Conservation (phyloP, 306 rosid species). For the Inga leiocalycina region DNA sequence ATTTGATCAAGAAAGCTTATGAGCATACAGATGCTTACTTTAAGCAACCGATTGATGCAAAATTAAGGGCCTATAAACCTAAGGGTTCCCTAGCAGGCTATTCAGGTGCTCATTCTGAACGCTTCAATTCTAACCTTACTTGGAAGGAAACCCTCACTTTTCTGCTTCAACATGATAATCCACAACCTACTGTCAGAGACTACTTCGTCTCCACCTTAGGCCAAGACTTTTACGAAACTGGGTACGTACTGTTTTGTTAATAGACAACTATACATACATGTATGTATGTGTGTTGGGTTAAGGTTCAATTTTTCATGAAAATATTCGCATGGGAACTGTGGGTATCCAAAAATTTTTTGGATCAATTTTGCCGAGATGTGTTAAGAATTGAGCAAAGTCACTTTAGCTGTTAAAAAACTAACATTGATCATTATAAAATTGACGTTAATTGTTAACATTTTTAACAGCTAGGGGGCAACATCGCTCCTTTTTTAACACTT, state of each 20-base stretch:
- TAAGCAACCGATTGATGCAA: constrained; percentile 50
- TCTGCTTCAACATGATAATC: constrained; percentile 31
- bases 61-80: constrained; percentile 30
- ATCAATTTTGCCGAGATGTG: too few species aligned
- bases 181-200: constrained; percentile 39
- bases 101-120: constrained; percentile 72
- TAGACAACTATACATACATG: neutral
- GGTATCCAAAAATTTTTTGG: too few species aligned
- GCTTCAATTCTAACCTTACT: constrained; percentile 67
- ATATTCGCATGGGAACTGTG: too few species aligned
- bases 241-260: constrained; percentile 38
- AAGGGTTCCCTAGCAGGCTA: constrained; percentile 57
- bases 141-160: constrained; percentile 91
- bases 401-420: too few species aligned
- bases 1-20: constrained; percentile 46
- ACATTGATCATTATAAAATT: too few species aligned
- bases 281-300: too few species aligned
- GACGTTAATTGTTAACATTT: too few species aligned
- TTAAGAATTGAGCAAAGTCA: too few species aligned
- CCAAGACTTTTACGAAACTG: constrained; percentile 48
- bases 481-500: too few species aligned
- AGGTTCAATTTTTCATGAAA: too few species aligned
- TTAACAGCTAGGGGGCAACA: too few species aligned
- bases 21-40: constrained; percentile 53
- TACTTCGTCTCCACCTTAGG: constrained; percentile 58